Evolutionary conservation across 2,329 filamentous ascomycete species (phyloP).

Genomic region (Botryotinia convoluta): DNA sequence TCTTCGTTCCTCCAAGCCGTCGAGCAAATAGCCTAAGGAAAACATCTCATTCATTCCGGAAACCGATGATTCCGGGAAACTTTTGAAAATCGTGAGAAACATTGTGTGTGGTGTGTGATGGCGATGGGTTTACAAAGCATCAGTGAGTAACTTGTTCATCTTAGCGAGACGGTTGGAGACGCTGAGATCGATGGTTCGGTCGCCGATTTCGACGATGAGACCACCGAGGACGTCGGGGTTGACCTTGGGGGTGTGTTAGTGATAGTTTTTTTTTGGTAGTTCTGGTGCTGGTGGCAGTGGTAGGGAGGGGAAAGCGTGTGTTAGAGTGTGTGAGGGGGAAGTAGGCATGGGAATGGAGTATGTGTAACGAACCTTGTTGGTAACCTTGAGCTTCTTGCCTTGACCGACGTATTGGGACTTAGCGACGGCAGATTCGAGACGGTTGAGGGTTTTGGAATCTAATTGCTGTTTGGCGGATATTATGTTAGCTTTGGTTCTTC

Average conservation of each 20-base stretch:
- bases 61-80: not conserved
- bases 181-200: slow-evolving; percentile 96
- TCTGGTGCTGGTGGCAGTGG: not conserved
- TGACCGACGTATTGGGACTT: slow-evolving; percentile 86
- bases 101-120: not conserved
- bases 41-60: not conserved
- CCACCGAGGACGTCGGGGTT: slow-evolving; percentile 94
- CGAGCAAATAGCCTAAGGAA: not conserved
- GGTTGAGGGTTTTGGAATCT: slow-evolving; percentile 79
- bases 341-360: not conserved
- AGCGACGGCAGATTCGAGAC: slow-evolving; percentile 81
- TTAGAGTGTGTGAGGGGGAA: not conserved
- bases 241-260: slow-evolving; percentile 50
- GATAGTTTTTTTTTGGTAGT: not conserved
- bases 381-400: slow-evolving; percentile 98
- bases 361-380: slow-evolving; percentile 66
- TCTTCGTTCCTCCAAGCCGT: not conserved
- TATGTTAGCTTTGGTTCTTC: slow-evolving; percentile 16
- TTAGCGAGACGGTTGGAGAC: slow-evolving; percentile 92
- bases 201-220: slow-evolving; percentile 91
- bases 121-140: slow-evolving; percentile 76
- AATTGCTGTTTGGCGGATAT: slow-evolving; percentile 57
- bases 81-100: slow-evolving; percentile 31
- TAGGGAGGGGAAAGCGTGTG: not conserved
- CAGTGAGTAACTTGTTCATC: slow-evolving; percentile 99